Base-by-base conservation (phyloP, 2,329 filamentous ascomycete species). In the Trichoderma sp. region DNA sequence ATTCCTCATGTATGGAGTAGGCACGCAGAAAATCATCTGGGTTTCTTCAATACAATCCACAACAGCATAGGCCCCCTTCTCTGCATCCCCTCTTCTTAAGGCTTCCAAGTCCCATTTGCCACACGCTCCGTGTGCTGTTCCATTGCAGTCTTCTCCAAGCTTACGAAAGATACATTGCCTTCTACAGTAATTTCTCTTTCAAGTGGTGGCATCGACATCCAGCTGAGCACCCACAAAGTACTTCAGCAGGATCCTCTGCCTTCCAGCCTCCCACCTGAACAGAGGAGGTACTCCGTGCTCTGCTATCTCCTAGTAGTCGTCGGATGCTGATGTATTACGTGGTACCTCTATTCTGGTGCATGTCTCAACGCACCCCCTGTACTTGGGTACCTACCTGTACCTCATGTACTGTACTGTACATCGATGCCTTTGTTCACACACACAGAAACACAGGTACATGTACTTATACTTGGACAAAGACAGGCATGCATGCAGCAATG, bases 401-500 rank as follows among this genome's bases (percentile, higher is more conserved):
- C n/a, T n/a, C n/a, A n/a, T n/a, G n/a, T n/a, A n/a, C n/a, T n/a
- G n/a, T n/a, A n/a, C n/a, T n/a, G n/a, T n/a, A n/a, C n/a, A n/a
- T n/a, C n/a, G n/a, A n/a, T n/a, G n/a, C n/a, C n/a, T n/a, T n/a
- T n/a, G n/a, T n/a, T n/a, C n/a, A n/a, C n/a, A n/a, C n/a, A n/a
- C 39, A 42, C 39, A 48, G 39, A 22, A 22, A 22, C 39, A 58
- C 32, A 53, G 50, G 25, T 27, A 45, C 9, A 45, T 8, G 39
- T 45, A 45, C 39, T 45, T 19, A 45, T 19, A 48, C 42, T 22
- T 22, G 42, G 42, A 48, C 42, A 10, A 5, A 22, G 52, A 45
- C 50, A 64, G 22, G 61, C 61, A 64, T 65, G 63, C 52, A 54
- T 37, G 15, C 27, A 48, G 37, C 3, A 25, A 39, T 56, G 61